These are phyloP conservation scores for Thuja plicata DNA, from an alignment of 83 land plant species.

Conservation along the genomic window DNA sequence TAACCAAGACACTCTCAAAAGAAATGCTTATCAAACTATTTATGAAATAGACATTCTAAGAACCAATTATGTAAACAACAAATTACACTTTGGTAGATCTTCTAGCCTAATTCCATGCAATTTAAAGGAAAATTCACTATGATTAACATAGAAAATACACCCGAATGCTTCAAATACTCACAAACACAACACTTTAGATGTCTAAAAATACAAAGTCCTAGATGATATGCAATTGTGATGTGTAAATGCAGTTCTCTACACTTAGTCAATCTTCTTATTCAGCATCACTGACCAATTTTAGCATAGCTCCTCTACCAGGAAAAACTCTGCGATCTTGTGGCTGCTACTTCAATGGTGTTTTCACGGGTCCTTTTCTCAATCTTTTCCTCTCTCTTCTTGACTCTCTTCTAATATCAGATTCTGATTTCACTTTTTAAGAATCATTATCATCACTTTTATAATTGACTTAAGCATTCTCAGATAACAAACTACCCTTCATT, in stretches of 20 bases:
- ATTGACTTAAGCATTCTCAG: neutral
- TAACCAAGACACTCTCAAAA: neutral
- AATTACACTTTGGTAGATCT: neutral
- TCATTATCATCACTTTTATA: neutral
- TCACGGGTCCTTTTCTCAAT: neutral
- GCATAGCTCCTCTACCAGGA: neutral
- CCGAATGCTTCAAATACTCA: neutral
- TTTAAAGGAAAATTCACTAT: neutral
- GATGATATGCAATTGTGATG: neutral
- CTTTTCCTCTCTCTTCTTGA: neutral
- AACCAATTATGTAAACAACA: neutral
- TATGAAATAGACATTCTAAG: neutral
- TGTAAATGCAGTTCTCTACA: neutral
- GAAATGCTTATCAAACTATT: neutral
- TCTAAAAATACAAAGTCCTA: neutral
- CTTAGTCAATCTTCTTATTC: neutral
- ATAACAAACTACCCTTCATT: slow-evolving; percentile 20
- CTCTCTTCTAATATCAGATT: neutral
- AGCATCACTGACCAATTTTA: neutral
- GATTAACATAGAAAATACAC: neutral
- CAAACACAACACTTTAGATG: neutral
- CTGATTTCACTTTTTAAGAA: neutral
- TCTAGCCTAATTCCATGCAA: neutral
- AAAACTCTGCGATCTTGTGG: neutral
- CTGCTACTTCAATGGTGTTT: neutral